Evolutionary conservation across 1,284 basidiomycete genomes (phyloP), one percentile per base, ranked within the genome.

Genomic region (Puccinia novopanici): DNA sequence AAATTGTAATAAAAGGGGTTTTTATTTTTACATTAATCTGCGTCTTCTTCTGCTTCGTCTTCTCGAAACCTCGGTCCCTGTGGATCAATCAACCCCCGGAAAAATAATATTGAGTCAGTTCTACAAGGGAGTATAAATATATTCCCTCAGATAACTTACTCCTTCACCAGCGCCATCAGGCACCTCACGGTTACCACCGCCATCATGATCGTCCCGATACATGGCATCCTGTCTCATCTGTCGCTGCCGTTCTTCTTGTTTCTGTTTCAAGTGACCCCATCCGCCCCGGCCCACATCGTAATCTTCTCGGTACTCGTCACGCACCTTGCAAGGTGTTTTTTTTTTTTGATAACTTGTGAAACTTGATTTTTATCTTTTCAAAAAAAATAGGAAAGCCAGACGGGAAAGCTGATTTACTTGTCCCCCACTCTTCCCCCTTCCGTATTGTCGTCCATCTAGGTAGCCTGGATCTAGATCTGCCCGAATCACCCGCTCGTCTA

Each of bases 381-480:
- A 75, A 1, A 50, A 74, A 55, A 19, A n/a, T 12, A 48, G 45
- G 61, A 59, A 42, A 40, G 40, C 5, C 3, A 40, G n/a, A 30
- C 8, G 5, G 34, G 3, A 5, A 40, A 37, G 70, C 50, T 42
- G 65, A 65, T 40, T 81, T 57, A 93, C 92, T 88, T 99, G 97
- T 0, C 97, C 97, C 59, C 97, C 97, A 82, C 93, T 95, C 86
- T 94, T 94, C 30, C 97, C 97, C 82, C 97, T 89, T 27, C 97
- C 97, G 84, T 98, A 99, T 87, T 99, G 97, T 75, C 97, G 88
- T 9, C 97, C 97, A 85, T 99, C 97, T 84, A 91, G 91, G 87
- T 98, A 99, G 0, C 97, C 97, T n/a, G 95, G 89, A 87, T 99
- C 97, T 83, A 99, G 88, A 87, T 99, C 97, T 84, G 96, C 98